A percentile compares a stretch with the other conserved stretches of the same genome.
These are phyloP conservation scores for Dorcoceras hygrometricum DNA, from an alignment of 257 asterid genomes.

Conservation along the genomic window DNA sequence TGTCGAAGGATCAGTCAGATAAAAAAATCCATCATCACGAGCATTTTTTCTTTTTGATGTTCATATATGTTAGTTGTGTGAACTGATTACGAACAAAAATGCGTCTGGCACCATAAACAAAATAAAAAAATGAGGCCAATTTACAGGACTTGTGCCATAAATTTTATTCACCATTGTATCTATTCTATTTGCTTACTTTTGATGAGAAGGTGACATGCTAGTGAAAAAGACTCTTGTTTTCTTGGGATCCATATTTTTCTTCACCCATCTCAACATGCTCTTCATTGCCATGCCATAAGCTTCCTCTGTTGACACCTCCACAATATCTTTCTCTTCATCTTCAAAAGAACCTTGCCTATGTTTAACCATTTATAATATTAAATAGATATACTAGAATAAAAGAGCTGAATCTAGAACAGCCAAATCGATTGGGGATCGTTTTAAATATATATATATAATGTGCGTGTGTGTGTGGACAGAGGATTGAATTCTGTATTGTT, in stretches of 20 bases:
- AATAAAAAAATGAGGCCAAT: no score
- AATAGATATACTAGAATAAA: not conserved
- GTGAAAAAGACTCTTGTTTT: slow-evolving; percentile 55
- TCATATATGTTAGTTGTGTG: no score
- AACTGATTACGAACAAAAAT: no score
- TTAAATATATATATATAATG: no score
- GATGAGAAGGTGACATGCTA: slow-evolving; percentile 77
- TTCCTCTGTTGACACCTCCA: slow-evolving; percentile 41
- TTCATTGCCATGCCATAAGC: slow-evolving; percentile 64
- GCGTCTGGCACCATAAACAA: no score
- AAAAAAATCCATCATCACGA: no score
- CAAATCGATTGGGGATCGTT: no score
- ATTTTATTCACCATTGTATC: no score
- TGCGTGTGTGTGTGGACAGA: not conserved
- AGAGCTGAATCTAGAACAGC: no score
- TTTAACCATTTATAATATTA: not conserved
- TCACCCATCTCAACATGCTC: slow-evolving; percentile 61
- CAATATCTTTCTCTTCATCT: slow-evolving; percentile 44
- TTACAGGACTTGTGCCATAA: no score
- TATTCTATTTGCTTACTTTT: slow-evolving; percentile 32
- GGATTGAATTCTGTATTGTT: no score
- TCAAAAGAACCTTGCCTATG: slow-evolving; percentile 60
- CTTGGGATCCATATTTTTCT: slow-evolving; percentile 52
- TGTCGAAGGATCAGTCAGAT: not conserved
- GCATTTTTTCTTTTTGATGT: no score